Base-by-base conservation (phyloP, 2,329 filamentous ascomycete genomes). In the Stenocarpella maydis region DNA sequence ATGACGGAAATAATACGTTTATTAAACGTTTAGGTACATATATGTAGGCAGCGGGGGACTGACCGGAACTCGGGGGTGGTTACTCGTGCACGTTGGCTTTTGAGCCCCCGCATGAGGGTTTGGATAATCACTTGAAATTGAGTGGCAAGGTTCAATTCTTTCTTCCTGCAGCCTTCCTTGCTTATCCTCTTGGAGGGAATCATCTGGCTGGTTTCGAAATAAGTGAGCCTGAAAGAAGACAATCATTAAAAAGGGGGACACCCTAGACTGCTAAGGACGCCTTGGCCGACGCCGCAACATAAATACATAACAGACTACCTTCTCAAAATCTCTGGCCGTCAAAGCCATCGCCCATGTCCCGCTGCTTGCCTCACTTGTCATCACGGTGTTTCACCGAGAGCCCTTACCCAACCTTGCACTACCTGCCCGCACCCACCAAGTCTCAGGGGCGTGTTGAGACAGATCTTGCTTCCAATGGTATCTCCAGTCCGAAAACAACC, bases 381-480 rank as follows among this genome's bases (percentile, higher is more conserved):
- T 49, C 43, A 49, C 31, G 9, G n/a, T 26, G 43, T 63, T 63
- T 61, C 41, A 43, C 39, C 24, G 28, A 19, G 41, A 17, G 21
- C 21, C 41, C 41, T 19, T 21, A 58, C 31, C 65, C 41, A 39
- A 47, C n/a, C 15, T 55, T 3, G 39, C 15, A 24, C 53, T 66
- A 9, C 31, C 39, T 49, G 43, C 41, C 28, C 28, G n/a, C 34
- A 8, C 15, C n/a, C n/a, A 49, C 31, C 34, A 19, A 43, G 31
- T 21, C 58, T 34, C 28, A 24, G 21, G 39, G 43, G 43, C 28
- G 34, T 17, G 45, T 26, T 19, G 41, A 58, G 17, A 39, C 12
- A 17, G 17, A n/a, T 39, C 39, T 55, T 58, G 52, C 52, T 67
- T 37, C 41, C 65, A 66, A 41, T 58, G 65, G 65, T 67, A 67